A percentile compares a stretch with the other conserved stretches of the same genome.
Conservation (phyloP, 2,329 filamentous ascomycete species). For the Akanthomyces lecanii region DNA sequence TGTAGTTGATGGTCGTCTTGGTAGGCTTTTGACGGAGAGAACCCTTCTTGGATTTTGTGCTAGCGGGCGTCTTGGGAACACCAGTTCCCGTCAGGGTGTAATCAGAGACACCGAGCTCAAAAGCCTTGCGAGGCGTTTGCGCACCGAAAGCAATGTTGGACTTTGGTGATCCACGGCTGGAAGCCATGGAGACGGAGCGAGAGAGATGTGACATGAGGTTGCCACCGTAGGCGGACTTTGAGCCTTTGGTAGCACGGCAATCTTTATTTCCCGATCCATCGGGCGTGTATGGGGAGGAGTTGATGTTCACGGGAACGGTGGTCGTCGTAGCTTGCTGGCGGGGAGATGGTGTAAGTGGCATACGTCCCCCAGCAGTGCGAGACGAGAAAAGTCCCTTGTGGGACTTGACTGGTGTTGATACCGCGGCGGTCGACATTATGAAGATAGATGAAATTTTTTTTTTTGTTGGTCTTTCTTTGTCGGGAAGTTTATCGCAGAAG, state of each 20-base stretch:
- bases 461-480: conserved; percentile 21
- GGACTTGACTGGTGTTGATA: conserved; percentile 92
- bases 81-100: conserved; percentile 87
- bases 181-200: conserved; percentile 60
- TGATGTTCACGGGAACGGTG: conserved; percentile 47
- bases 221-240: conserved; percentile 74
- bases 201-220: conserved; percentile 77
- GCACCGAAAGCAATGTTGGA: conserved; percentile 82
- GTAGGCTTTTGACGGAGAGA: conserved; percentile 52
- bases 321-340: conserved; percentile 57
- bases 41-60: conserved; percentile 53
- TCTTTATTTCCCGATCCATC: conserved; percentile 54
- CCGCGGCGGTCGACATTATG: conserved; percentile 73
- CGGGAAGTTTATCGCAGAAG: neutral
- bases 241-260: conserved; percentile 39
- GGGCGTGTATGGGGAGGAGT: conserved; percentile 75
- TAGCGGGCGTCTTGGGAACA: conserved; percentile 55
- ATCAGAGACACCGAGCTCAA: conserved; percentile 90
- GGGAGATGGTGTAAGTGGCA: conserved; percentile 91
- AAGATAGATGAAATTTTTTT: conserved; percentile 16
- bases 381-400: conserved; percentile 88
- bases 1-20: conserved; percentile 78
- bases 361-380: conserved; percentile 88
- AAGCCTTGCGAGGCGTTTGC: conserved; percentile 71
- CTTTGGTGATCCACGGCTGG: conserved; percentile 85